Evolutionary conservation across 2,329 filamentous ascomycete species (phyloP), one percentile per base, ranked within the genome.

Genomic region (Alternaria novae-zelandiae): DNA sequence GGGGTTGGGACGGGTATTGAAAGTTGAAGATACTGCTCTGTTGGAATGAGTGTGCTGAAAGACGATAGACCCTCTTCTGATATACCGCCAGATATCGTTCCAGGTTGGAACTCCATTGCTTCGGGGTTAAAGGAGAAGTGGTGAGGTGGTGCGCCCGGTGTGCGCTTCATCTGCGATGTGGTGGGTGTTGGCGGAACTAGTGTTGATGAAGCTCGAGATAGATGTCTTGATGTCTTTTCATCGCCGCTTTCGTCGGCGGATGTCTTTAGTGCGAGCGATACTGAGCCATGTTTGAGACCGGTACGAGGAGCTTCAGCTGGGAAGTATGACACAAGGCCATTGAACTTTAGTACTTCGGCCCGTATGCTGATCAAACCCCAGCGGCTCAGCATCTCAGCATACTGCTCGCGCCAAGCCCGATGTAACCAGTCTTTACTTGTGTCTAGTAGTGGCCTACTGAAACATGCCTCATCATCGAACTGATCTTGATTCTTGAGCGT

Each of bases 291-390:
- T 53, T 76, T 75, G 13, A 75, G 74, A 25, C 65, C 70, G 28
- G 59, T 70, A 53, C 73, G 72, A 58, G 62, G 45, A 54, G 43
- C 28, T 50, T 69, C 65, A 43, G 61, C 57, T 12, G 74, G 71
- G 36, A 78, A 78, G 60, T 80, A 80, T 2, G 78, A 76, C 10
- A 79, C 74, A 6, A 83, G 70, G 0, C 82, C 82, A 54, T 86
- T 84, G 61, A 86, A 86, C 67, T 88, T 89, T 25, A 89, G 80
- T 2, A 90, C 80, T 73, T 90, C 88, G 13, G 85, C 84, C 54
- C 84, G 82, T 66, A 86, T 81, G 21, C 86, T 81, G 12, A 83
- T 79, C 11, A 90, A 68, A 12, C 83, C 83, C 88, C 88, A 90
- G 9, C 85, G 83, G n/a, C 84, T 84, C 5, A 90, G 81, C 59